Percentiles rank a stretch among this genome's conserved stretches.
phyloP scores from a whole-genome alignment of 495 filamentous ascomycete species.

The Penicillium angulare region DNA sequence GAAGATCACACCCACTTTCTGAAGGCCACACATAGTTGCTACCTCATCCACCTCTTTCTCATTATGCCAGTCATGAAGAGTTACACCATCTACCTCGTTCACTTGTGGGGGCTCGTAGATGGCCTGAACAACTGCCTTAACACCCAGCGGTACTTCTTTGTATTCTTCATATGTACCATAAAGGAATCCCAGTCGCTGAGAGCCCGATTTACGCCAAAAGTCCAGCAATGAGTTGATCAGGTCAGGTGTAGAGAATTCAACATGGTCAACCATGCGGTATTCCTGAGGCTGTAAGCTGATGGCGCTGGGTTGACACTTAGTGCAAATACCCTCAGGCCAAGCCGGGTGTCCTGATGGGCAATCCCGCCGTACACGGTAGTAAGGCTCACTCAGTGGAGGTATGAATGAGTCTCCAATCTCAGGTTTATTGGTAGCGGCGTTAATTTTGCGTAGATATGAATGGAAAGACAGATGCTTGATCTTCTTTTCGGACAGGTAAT shows the following conservation, averaged over 20 bases:
- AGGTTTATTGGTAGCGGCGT: constrained; percentile 92
- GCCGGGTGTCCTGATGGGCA: constrained; percentile 90
- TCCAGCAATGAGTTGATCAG: constrained; percentile 85
- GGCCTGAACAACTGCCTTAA: constrained; percentile 96
- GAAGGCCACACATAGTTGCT: constrained; percentile 78
- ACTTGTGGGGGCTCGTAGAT: constrained; percentile 96
- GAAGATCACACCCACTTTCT: constrained; percentile 92
- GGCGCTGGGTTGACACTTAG: constrained; percentile 96
- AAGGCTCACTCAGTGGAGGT: constrained; percentile 91
- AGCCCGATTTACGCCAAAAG: constrained; percentile 80
- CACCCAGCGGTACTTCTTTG: constrained; percentile 83
- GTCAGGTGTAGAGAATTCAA: constrained; percentile 83
- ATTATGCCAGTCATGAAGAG: constrained; percentile 82
- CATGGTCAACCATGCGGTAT: constrained; percentile 98
- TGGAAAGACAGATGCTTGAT: constrained; percentile 99
- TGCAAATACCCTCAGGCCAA: constrained; percentile 98
- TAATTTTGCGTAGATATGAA: constrained; percentile 89
- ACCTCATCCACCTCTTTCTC: constrained; percentile 80
- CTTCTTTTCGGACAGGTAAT: constrained; percentile 89
- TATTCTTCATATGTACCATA: constrained; percentile 94
- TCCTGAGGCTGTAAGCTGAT: constrained; percentile 93
- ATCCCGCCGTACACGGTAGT: constrained; percentile 81
- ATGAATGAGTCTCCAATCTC: constrained; percentile 91
- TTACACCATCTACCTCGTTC: constrained; percentile 87
- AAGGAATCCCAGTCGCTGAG: constrained; percentile 83